phyloP scores from a whole-genome alignment of 441 rosid species.

The Theobroma grandiflorum region DNA sequence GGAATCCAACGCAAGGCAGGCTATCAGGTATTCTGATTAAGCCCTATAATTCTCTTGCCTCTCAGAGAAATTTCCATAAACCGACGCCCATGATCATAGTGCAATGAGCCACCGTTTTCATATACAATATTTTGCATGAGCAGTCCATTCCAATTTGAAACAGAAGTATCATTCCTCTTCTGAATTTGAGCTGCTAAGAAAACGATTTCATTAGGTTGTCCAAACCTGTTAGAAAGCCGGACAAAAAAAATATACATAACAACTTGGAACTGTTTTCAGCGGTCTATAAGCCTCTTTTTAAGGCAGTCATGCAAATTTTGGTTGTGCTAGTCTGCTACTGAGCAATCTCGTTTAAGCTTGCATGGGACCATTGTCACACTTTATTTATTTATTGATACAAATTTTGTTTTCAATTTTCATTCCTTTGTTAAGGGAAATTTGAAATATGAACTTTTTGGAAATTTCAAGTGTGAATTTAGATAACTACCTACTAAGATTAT shows the following conservation, averaged over 20 bases:
- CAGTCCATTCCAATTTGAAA: slow-evolving; percentile 4
- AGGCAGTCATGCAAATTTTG: slow-evolving; percentile 17
- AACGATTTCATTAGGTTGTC: neutral
- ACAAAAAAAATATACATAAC: neutral
- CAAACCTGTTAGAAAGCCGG: neutral
- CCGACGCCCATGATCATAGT: neutral
- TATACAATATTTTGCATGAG: neutral
- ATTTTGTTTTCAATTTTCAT: neutral
- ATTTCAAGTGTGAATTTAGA: no score
- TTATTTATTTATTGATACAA: neutral
- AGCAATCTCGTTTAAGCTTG: slow-evolving; percentile 14
- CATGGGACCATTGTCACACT: slow-evolving; percentile 17
- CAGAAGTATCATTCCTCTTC: neutral
- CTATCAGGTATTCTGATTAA: neutral
- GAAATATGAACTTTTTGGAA: neutral
- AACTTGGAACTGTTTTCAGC: neutral
- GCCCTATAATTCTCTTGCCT: neutral
- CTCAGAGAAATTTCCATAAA: neutral
- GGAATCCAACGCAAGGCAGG: neutral
- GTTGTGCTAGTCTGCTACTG: neutral
- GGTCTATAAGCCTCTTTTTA: slow-evolving; percentile 26
- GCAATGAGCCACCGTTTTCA: neutral
- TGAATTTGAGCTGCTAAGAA: neutral
- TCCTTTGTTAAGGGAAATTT: neutral
- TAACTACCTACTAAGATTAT: no score